Evolutionary conservation across 2,329 filamentous ascomycete species (phyloP).

Genomic region (Clarireedia paspali): DNA sequence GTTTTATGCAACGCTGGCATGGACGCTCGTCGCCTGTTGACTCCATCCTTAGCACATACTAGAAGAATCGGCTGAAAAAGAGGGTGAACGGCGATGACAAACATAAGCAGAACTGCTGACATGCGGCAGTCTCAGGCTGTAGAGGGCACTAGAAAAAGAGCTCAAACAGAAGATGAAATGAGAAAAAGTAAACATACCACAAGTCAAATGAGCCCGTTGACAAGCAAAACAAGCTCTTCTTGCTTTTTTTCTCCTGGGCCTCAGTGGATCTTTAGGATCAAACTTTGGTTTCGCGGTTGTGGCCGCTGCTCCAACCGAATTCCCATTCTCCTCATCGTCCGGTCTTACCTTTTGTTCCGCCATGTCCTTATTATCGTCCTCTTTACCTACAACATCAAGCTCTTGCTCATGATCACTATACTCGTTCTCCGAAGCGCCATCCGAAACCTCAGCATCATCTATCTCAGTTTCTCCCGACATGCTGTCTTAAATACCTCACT

Average conservation of each 20-base stretch:
- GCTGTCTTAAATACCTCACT: conserved; percentile 26
- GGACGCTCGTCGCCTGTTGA: conserved; percentile 82
- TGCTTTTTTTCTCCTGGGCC: conserved; percentile 91
- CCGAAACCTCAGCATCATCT: conserved; percentile 30
- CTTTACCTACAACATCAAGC: conserved; percentile 24
- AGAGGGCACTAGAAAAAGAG: not conserved
- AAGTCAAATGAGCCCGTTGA: conserved; percentile 94
- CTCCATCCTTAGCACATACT: conserved; percentile 7
- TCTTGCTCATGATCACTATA: conserved; percentile 30
- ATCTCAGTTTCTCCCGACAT: conserved; percentile 31
- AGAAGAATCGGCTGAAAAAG: not conserved
- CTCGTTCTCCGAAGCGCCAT: conserved; percentile 30
- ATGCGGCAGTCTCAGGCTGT: not conserved
- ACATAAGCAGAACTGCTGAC: conserved; percentile 10
- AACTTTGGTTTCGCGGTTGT: conserved; percentile 51
- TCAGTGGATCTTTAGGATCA: conserved; percentile 80
- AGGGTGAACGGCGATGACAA: not conserved
- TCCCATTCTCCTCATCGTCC: conserved; percentile 26
- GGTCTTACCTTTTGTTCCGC: conserved; percentile 27
- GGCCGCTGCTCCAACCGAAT: conserved; percentile 32
- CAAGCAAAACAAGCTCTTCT: conserved; percentile 93
- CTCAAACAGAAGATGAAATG: conserved; percentile 1
- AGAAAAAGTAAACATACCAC: conserved; percentile 62
- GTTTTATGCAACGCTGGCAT: conserved; percentile 89
- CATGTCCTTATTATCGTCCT: conserved; percentile 29